These are phyloP conservation scores for Dalbergia cochinchinensis DNA, from an alignment of 306 rosid species.

Conservation along the genomic window DNA sequence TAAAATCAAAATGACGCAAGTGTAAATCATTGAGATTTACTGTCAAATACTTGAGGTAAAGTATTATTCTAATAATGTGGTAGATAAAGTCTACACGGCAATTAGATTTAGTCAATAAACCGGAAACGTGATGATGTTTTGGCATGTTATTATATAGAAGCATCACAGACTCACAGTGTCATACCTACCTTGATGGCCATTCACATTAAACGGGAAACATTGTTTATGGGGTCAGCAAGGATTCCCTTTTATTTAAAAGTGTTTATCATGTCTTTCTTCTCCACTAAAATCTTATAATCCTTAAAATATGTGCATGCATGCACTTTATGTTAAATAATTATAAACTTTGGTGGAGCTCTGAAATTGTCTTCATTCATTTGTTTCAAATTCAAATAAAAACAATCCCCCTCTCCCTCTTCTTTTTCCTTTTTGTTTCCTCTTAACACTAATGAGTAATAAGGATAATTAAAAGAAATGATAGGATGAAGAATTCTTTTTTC, in stretches of 20 bases:
- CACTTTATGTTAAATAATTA: conserved; percentile 2
- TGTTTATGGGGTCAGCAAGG: conserved; percentile 42
- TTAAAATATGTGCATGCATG: conserved; percentile 45
- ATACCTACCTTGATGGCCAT: conserved; percentile 22
- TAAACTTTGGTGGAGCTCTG: conserved; percentile 27
- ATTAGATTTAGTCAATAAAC: conserved; percentile 28
- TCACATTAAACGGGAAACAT: conserved; percentile 18
- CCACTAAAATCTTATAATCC: conserved; percentile 9
- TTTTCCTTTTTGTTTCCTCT: not conserved
- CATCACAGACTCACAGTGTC: conserved; percentile 36
- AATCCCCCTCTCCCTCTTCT: not conserved
- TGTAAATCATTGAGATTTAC: conserved; percentile 37
- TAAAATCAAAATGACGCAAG: not conserved
- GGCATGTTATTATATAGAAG: conserved; percentile 28
- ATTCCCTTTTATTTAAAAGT: conserved; percentile 39
- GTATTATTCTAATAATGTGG: not conserved
- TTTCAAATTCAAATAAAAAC: conserved; percentile 31
- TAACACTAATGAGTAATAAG: not conserved
- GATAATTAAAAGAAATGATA: too few relatives aligned
- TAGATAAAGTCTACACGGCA: conserved; percentile 45
- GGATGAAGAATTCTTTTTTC: too few relatives aligned
- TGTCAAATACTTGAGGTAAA: not conserved
- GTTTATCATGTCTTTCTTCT: conserved; percentile 22
- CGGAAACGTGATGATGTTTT: conserved; percentile 9
- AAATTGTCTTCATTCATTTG: conserved; percentile 36